Base-by-base conservation (phyloP, 2,329 filamentous ascomycete species). In the Onygenales sp. region DNA sequence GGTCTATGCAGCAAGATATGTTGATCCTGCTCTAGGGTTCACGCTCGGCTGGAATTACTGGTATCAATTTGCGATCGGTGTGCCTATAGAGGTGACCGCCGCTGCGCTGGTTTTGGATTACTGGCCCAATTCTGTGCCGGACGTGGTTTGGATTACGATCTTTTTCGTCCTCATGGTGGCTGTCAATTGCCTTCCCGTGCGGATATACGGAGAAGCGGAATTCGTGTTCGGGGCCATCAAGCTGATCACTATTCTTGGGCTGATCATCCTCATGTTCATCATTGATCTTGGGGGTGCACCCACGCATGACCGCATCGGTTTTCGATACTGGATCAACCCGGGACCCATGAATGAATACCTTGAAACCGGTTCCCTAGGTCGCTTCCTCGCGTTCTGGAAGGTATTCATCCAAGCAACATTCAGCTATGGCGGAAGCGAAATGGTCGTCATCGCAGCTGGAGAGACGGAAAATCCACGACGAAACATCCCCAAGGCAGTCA, bases 31-130 rank as follows among this genome's bases (percentile, higher is more conserved):
- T 53, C 66, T 75, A 7, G 75, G 72, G 34, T 79, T 77, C 51
- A 73, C 75, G 1, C 62, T 79, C 17, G 73, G 75, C 9, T 78
- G 74, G 74, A 77, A 77, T 49, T 78, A 77, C 59, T 78, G 73
- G 73, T 77, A 75, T 56, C 67, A 75, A 52, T 72, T 74, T n/a
- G 72, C 73, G 36, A 76, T 78, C 50, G 74, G 71, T 2, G 73
- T 76, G n/a, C 71, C 73, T 2, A 70, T 75, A 56, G 75, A 77
- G 54, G 68, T 77, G 17, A 76, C 71, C 3, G 73, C 67, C 5
- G 72, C 72, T 21, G 72, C 70, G n/a, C 66, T 76, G 11, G 69
- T 77, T 51, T 68, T 78, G 8, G 70, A 75, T 56, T 78, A 73
- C 63, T 61, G 60, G 62, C 58, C 60, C 2, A 59, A 60, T 42